Evolutionary conservation across 2,329 filamentous ascomycete genomes (phyloP), one percentile per base, ranked within the genome.

Genomic region (Rutstroemia sydowiana): DNA sequence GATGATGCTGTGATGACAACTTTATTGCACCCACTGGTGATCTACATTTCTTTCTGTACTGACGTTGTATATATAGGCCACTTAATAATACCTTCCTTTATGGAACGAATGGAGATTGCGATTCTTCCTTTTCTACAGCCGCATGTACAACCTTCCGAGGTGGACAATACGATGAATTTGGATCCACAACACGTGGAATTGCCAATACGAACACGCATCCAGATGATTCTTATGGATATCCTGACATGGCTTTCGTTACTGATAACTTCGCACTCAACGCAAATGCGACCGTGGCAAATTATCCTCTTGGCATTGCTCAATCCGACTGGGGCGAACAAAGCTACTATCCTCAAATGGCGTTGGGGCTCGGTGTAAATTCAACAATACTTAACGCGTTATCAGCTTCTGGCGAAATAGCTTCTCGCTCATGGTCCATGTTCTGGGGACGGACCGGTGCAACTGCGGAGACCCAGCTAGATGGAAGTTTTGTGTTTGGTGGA

Each of bases 281-380:
- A 18, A 51, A 51, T 30, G 13, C 46, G 6, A 51, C 16, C 20
- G 3, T 37, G 2, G 5, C 13, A 3, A 6, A 51, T 6, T 39
- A 45, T 9, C 30, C 39, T 5, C 32, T 51, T 3, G 48, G 48
- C 14, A 51, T 51, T 14, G 11, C 48, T 1, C 4, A 32, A 10
- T 40, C 48, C 18, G 48, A 45, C 16, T 51, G 48, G 39, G 48
- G 41, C 9, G 48, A 45, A n/a, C 48, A 51, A 30, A n/a, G 48
- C 5, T 51, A 51, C 36, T 30, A 45, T 18, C 48, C 39, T 2
- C 39, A 45, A 9, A 45, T 36, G 39, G 48, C 48, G n/a, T 34
- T 51, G 2, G 48, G 48, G 10, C 48, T 51, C 9, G 48, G 48
- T 13, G 13, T 20, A 7, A 51, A 51, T 9, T 51, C 48, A 4